Base-by-base conservation (phyloP, 208 protist species). In the Wallacemonas sp. region DNA sequence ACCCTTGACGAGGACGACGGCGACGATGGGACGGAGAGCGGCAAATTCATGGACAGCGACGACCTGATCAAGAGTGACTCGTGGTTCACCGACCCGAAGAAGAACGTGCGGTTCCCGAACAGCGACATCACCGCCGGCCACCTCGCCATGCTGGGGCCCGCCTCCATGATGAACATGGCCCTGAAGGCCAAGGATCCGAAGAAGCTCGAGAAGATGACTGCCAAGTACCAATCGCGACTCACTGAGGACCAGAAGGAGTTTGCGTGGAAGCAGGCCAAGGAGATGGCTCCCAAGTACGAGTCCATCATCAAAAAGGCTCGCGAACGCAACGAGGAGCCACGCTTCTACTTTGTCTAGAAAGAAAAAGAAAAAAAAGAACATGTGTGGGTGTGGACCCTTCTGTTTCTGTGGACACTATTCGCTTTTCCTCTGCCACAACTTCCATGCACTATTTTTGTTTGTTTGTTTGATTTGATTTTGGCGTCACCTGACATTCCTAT, bases 101-200 rank as follows among this genome's bases (percentile, higher is more conserved):
- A 91, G 76, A 96, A 96, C 62, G 74, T 83, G 2, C 65, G 72
- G 18, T 81, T 96, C 28, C 87, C 87, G 2, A 91, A 91, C 72
- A 91, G 81, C 71, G 84, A 94, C 72, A 77, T 94, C 61, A 91
- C 85, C 22, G 78, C 80, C 8, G 86, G 91, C 7, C 81, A 94
- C 71, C 77, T 96, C 38, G 82, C 86, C 42, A 70, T 92, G 48
- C 90, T 94, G 49, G 84, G 84, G 1, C 91, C 91, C 25, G 88
- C 91, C 1, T 91, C 88, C 23, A 93, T 94, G 84, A 88, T 96
- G 91, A 94, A 94, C 67, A 81, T 92, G 38, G 91, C 88, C 20
- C 78, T 90, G 76, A 96, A 94, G 72, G 82, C 80, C 1, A 82
- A 80, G 36, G 79, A 94, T 48, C 91, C 91, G 12, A 84, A 93